A percentile compares a stretch with the other conserved stretches of the same genome.
These are phyloP conservation scores for Vigna hirtella DNA, from an alignment of 306 rosid species.

Conservation along the genomic window DNA sequence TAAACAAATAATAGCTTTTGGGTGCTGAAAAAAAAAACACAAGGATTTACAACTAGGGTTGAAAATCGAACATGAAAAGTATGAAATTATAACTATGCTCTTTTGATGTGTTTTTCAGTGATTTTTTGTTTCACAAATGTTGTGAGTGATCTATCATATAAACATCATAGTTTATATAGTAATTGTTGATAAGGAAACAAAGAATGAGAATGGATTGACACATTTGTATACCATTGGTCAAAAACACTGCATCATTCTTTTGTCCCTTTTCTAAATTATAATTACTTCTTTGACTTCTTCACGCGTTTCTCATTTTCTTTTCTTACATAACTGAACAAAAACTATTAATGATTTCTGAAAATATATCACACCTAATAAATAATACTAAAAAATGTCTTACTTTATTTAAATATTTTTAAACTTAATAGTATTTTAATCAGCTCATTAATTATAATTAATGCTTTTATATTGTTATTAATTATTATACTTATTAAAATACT, in stretches of 20 bases:
- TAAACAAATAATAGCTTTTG: not conserved
- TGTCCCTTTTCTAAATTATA: not conserved
- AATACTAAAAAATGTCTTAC: too few species aligned
- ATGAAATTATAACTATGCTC: not conserved
- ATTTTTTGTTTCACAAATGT: slow-evolving; percentile 21
- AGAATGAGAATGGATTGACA: slow-evolving; percentile 3
- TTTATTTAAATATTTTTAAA: too few species aligned
- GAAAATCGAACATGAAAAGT: too few species aligned
- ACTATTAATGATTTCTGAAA: too few species aligned
- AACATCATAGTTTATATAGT: not conserved
- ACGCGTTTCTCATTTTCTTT: not conserved
- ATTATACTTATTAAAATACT: too few species aligned
- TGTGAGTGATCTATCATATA: slow-evolving; percentile 56
- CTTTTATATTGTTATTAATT: too few species aligned
- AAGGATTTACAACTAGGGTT: too few species aligned
- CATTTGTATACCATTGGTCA: not conserved
- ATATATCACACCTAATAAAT: too few species aligned
- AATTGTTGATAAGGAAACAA: slow-evolving; percentile 17
- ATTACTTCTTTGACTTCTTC: not conserved
- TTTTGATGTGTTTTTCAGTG: slow-evolving; percentile 60
- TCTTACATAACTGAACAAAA: not conserved
- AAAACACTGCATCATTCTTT: slow-evolving; percentile 1
- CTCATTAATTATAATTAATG: too few species aligned
- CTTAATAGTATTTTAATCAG: too few species aligned
- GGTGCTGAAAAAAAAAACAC: too few species aligned